phyloP scores from a whole-genome alignment of 768 basidiomycete species.

The Boletus insuetus region DNA sequence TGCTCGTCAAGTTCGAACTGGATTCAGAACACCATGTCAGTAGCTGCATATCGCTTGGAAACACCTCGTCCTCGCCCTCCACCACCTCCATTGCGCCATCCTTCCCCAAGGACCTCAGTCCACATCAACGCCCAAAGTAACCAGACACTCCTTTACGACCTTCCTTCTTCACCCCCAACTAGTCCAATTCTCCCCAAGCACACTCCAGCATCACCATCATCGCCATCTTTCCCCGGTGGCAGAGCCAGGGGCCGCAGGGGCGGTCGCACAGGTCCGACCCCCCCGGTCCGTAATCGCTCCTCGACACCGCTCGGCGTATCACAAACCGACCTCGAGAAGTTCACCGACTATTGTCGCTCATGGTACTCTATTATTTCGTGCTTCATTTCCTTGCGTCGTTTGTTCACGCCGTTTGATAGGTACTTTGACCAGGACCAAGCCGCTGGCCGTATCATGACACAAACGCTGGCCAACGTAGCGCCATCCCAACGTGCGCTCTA shows the following conservation, averaged over 20 bases:
- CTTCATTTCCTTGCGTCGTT: neutral
- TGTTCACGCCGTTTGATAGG: constrained; percentile 42
- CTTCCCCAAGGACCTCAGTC: constrained; percentile 45
- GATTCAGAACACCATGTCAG: constrained; percentile 49
- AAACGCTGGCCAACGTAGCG: constrained; percentile 74
- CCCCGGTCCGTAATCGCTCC: constrained; percentile 59
- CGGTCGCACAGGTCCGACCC: constrained; percentile 48
- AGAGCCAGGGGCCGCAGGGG: constrained; percentile 50
- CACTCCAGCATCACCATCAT: constrained; percentile 51
- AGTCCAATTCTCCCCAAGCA: constrained; percentile 43
- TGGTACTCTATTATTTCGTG: constrained; percentile 48
- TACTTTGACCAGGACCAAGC: constrained; percentile 81
- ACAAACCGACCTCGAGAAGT: constrained; percentile 70
- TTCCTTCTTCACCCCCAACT: constrained; percentile 64
- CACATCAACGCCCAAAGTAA: constrained; percentile 43
- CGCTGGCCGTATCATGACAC: constrained; percentile 76
- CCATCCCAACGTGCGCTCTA: constrained; percentile 85
- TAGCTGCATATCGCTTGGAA: constrained; percentile 62
- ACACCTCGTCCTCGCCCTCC: constrained; percentile 56
- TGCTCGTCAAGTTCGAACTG: constrained; percentile 30
- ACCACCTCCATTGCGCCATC: constrained; percentile 57
- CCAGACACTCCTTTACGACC: constrained; percentile 73
- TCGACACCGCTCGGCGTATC: constrained; percentile 65
- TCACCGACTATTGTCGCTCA: constrained; percentile 72
- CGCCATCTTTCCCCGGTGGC: constrained; percentile 49